phyloP scores from a whole-genome alignment of 1,284 basidiomycete genomes.

The Trichosporon sp. region DNA sequence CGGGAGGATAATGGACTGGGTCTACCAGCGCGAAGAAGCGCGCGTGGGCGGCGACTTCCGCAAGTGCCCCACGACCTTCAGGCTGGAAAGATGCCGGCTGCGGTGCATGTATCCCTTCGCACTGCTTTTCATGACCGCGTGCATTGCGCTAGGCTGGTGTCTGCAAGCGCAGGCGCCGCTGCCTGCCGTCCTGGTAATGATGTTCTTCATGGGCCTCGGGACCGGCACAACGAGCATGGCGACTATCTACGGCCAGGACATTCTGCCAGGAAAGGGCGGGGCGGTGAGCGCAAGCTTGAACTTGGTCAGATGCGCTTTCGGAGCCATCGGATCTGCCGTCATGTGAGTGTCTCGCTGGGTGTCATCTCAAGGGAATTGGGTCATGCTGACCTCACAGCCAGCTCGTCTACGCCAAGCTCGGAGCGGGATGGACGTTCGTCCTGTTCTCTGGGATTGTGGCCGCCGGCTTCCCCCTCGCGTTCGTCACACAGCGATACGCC shows the following conservation, averaged over 20 bases:
- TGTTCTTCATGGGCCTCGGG: conserved; percentile 40
- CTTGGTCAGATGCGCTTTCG: conserved; percentile 44
- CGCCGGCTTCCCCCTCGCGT: conserved; percentile 26
- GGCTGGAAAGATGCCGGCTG: conserved; percentile 35
- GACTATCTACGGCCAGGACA: conserved; percentile 44
- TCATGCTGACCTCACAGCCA: conserved; percentile 9
- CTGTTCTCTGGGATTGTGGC: conserved; percentile 36
- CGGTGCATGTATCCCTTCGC: conserved; percentile 32
- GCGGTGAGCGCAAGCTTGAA: conserved; percentile 46
- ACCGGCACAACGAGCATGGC: conserved; percentile 29
- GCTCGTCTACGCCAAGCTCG: conserved; percentile 35
- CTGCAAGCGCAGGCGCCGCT: conserved; percentile 32
- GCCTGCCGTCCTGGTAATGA: conserved; percentile 30
- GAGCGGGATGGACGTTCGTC: conserved; percentile 45
- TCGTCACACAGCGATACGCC: conserved; percentile 27
- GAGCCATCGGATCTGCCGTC: conserved; percentile 37
- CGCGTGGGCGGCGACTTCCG: conserved; percentile 39
- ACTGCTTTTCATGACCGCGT: conserved; percentile 21
- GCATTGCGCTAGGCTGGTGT: conserved; percentile 38
- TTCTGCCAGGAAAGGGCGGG: conserved; percentile 40
- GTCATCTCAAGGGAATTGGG: too few relatives aligned
- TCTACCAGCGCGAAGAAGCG: conserved; percentile 35
- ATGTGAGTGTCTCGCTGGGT: conserved; percentile 21
- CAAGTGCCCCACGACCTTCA: conserved; percentile 33
- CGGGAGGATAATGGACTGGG: conserved; percentile 42